Conservation (phyloP, 306 rosid species). For the Medicago lupulina region DNA sequence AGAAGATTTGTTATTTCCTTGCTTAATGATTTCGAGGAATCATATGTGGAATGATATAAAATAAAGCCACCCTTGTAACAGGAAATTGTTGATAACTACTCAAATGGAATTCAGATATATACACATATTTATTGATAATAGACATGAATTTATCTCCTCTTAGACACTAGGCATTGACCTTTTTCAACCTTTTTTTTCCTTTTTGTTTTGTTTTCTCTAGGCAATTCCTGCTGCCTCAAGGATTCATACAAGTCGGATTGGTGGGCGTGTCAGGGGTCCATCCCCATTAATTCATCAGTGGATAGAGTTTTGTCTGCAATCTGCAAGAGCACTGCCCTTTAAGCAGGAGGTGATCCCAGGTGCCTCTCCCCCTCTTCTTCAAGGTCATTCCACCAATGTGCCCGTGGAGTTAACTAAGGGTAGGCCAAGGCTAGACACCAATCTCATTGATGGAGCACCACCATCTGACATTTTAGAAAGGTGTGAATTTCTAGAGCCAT, state of each 20-base stretch:
- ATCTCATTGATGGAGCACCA: slow-evolving; percentile 81
- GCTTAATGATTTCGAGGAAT: slow-evolving; percentile 16
- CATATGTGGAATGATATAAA: slow-evolving; percentile 6
- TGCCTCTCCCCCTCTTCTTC: slow-evolving; percentile 70
- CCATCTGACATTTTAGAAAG: slow-evolving; percentile 65
- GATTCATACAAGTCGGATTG: slow-evolving; percentile 64
- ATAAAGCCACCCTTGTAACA: background rate
- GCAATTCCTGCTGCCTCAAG: slow-evolving; percentile 78
- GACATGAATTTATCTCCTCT: slow-evolving; percentile 9
- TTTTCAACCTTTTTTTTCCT: background rate
- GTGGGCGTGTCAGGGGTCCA: slow-evolving; percentile 86
- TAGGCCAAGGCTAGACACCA: slow-evolving; percentile 74
- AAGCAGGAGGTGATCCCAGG: slow-evolving; percentile 93
- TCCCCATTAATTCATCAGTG: slow-evolving; percentile 89
- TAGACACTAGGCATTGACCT: slow-evolving; percentile 14
- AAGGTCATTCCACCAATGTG: slow-evolving; percentile 45
- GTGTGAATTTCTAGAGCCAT: slow-evolving; percentile 90
- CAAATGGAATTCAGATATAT: slow-evolving; percentile 8
- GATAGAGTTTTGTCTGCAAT: slow-evolving; percentile 95
- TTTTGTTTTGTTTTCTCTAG: slow-evolving; percentile 47
- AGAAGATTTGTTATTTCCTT: slow-evolving; percentile 22
- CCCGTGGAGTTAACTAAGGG: slow-evolving; percentile 66
- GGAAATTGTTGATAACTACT: slow-evolving; percentile 4
- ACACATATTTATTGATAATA: slow-evolving; percentile 23
- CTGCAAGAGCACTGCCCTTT: slow-evolving; percentile 82